Conservation (phyloP, 176 grass and related monocot species). For the Triticum monococcum region DNA sequence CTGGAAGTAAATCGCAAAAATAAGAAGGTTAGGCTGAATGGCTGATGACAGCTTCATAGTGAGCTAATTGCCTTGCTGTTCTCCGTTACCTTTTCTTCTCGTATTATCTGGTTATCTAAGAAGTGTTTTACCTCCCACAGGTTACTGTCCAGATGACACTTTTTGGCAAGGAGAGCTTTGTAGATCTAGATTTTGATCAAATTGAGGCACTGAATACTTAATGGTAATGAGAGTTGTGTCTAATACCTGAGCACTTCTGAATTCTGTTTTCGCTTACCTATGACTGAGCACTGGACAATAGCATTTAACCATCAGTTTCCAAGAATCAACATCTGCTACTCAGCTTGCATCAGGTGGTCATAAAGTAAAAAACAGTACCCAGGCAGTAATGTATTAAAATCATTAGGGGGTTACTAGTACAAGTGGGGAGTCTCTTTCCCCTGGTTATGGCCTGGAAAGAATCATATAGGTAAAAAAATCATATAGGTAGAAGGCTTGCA, state of each 20-base stretch:
- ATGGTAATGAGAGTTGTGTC: not conserved
- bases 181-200: slow-evolving; percentile 88
- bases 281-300: not conserved
- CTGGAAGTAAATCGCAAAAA: slow-evolving; percentile 64
- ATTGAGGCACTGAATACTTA: slow-evolving; percentile 48
- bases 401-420: not conserved
- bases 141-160: slow-evolving; percentile 58
- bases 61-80: not conserved
- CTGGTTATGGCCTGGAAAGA: not conserved
- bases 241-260: slow-evolving; percentile 8
- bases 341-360: not conserved
- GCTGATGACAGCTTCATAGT: not conserved
- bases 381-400: not conserved
- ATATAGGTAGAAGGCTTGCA: not conserved
- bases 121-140: slow-evolving; percentile 42
- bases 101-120: slow-evolving; percentile 30
- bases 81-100: slow-evolving; percentile 1
- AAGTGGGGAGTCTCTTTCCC: not conserved
- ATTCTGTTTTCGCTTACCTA: not conserved
- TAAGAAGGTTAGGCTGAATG: slow-evolving; percentile 53
- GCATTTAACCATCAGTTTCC: not conserved
- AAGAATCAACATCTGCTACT: slow-evolving; percentile 5
- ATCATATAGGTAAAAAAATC: not conserved
- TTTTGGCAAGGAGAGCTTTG: slow-evolving; percentile 87
- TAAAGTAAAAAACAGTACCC: slow-evolving; percentile 1